Evolutionary conservation across 2,329 filamentous ascomycete genomes (phyloP), one percentile per base, ranked within the genome.

Genomic region (Neopestalotiopsis sp.): DNA sequence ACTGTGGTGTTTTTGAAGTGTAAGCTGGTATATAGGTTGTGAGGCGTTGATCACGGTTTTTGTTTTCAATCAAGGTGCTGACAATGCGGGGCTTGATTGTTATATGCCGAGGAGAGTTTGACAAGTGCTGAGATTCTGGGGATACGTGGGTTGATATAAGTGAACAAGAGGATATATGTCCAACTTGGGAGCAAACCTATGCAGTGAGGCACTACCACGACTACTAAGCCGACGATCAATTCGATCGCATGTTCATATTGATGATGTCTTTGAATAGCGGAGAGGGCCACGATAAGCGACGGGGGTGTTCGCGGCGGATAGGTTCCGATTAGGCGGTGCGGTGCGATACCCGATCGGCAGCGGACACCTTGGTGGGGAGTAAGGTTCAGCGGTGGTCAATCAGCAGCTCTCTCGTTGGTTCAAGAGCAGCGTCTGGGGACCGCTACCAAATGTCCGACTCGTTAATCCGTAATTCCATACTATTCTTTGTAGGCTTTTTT

Each of bases 241-340:
- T 61, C 59, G 32, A 61, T 34, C 59, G 28, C 40, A 61, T 61
- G 59, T 61, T 61, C 30, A 30, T 30, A 59, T 28, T 40, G 28
- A 61, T 34, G 59, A 61, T 34, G 59, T 61, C 59, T 61, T 17
- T 20, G 30, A 56, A 49, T 34, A 28, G 45, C 13, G 63, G 49
- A 53, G 42, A 57, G 53, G 63, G 6, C 45, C 45, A 20, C 17
- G 45, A 53, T 53, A 53, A 53, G 45, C 45, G n/a, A 20, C 45
- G 45, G 45, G 45, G 45, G 45, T 17, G 42, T 24, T 24, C 17
- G 32, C 14, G 28, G 32, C 40, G 63, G 63, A 57, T 56, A 24
- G 56, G 63, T 49, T 66, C 63, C 63, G 63, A 66, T 30, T 42
- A 13, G 24, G 53, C n/a, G 63, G 63, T 66, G 63, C 49, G 45